Conservation (phyloP, 1,139 yeast species). For the Kodamaea suecica region DNA sequence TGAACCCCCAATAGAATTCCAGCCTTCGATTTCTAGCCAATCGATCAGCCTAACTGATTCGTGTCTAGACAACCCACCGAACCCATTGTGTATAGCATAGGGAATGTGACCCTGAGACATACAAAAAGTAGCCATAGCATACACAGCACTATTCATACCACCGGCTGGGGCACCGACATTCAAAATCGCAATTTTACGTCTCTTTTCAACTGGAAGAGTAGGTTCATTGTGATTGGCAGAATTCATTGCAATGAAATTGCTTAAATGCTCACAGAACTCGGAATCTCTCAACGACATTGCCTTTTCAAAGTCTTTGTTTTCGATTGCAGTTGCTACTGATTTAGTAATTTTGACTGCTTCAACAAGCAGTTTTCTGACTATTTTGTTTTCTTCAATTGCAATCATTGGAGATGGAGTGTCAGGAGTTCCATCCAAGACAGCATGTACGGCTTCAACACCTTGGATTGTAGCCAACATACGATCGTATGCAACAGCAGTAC, state of each 20-base stretch:
- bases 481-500: conserved; percentile 93
- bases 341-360: conserved; percentile 88
- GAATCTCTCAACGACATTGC: conserved; percentile 88
- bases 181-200: conserved; percentile 73
- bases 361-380: conserved; percentile 76
- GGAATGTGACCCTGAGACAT: conserved; percentile 87
- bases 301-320: conserved; percentile 69
- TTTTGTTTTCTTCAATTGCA: conserved; percentile 82
- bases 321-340: conserved; percentile 83
- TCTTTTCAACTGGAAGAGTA: conserved; percentile 50
- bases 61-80: conserved; percentile 81
- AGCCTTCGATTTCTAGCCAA: conserved; percentile 87
- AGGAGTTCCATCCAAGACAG: conserved; percentile 84
- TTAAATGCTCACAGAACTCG: conserved; percentile 76
- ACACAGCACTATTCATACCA: conserved; percentile 89
- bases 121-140: conserved; percentile 89
- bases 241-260: conserved; percentile 63
- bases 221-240: conserved; percentile 67
- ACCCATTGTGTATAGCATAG: conserved; percentile 87
- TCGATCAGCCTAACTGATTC: conserved; percentile 69
- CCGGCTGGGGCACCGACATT: conserved; percentile 98
- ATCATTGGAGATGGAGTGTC: conserved; percentile 95
- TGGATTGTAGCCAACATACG: conserved; percentile 88
- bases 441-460: conserved; percentile 96
- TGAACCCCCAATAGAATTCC: conserved; percentile 92